Conservation (phyloP, 495 filamentous ascomycete species). For the Tetracladium marchalianum region DNA sequence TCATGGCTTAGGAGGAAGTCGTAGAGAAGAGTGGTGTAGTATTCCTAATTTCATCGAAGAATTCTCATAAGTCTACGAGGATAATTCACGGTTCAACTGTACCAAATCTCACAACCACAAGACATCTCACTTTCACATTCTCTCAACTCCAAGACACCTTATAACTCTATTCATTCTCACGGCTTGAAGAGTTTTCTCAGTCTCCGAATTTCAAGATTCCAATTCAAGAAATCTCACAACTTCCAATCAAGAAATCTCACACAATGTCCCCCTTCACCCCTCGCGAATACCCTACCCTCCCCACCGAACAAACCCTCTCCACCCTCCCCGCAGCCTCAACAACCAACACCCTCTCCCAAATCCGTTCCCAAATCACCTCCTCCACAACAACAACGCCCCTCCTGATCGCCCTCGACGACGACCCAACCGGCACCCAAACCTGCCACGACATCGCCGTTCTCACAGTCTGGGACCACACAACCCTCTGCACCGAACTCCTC, state of each 20-base stretch:
- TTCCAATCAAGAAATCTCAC: not conserved
- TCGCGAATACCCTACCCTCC: conserved; percentile 2
- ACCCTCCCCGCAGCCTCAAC: not conserved
- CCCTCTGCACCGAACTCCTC: conserved; percentile 31
- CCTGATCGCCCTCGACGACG: conserved; percentile 44
- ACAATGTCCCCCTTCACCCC: not conserved
- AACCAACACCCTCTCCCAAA: not conserved
- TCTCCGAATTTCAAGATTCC: conserved; percentile 6
- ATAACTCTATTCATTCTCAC: conserved; percentile 4
- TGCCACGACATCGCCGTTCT: conserved; percentile 47
- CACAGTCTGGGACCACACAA: conserved; percentile 38
- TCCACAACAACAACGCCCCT: conserved; percentile 7
- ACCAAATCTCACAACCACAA: conserved; percentile 38
- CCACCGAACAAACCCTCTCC: not conserved
- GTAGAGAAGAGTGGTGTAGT: too few relatives aligned
- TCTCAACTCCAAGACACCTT: conserved; percentile 4
- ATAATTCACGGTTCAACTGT: too few relatives aligned
- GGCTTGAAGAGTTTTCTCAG: conserved; percentile 5
- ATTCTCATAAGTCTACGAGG: too few relatives aligned
- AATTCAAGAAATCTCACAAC: not conserved
- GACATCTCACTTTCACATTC: not conserved
- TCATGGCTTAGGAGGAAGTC: too few relatives aligned
- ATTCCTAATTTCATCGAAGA: too few relatives aligned
- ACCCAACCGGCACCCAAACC: conserved; percentile 48
- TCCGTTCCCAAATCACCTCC: not conserved